Evolutionary conservation across 2,329 filamentous ascomycete species (phyloP).

Genomic region (Clonostachys rhizophaga): DNA sequence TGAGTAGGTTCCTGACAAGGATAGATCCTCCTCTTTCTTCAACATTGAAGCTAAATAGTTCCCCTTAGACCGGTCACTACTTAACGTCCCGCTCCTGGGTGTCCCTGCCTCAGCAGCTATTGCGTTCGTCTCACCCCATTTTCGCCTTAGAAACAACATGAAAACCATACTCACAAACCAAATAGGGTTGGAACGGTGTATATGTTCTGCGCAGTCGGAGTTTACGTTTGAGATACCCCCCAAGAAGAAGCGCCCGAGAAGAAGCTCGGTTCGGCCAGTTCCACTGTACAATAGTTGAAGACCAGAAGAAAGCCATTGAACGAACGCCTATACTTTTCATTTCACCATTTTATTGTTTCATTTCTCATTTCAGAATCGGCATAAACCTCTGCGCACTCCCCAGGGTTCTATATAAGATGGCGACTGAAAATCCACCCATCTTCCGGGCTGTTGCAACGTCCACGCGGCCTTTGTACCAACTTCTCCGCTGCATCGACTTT

Average conservation of each 20-base stretch:
- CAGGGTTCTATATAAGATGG: conserved; percentile 14
- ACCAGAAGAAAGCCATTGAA: conserved; percentile 21
- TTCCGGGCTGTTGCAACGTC: conserved; percentile 76
- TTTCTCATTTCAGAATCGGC: too few species aligned
- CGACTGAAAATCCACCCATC: conserved; percentile 39
- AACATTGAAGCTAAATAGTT: conserved; percentile 8
- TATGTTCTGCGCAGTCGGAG: conserved; percentile 98
- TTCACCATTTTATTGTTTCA: not conserved
- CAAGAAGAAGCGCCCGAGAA: conserved; percentile 10
- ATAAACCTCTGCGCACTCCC: too few species aligned
- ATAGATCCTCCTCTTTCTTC: not conserved
- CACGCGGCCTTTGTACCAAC: conserved; percentile 68
- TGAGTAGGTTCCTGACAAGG: conserved; percentile 59
- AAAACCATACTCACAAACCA: not conserved
- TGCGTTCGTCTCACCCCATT: conserved; percentile 59
- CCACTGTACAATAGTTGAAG: conserved; percentile 29
- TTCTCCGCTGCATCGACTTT: conserved; percentile 54
- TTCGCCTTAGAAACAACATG: conserved; percentile 4
- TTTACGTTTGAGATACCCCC: conserved; percentile 78
- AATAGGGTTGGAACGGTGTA: conserved; percentile 82
- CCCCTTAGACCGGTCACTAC: conserved; percentile 70
- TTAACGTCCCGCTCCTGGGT: conserved; percentile 73
- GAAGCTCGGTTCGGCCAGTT: conserved; percentile 12
- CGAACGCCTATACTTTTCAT: conserved; percentile 14
- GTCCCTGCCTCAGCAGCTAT: conserved; percentile 84